A percentile compares a stretch with the other conserved stretches of the same genome.
Evolutionary conservation across 2,329 filamentous ascomycete species (phyloP).

Genomic region (Epichloe coenophiala): DNA sequence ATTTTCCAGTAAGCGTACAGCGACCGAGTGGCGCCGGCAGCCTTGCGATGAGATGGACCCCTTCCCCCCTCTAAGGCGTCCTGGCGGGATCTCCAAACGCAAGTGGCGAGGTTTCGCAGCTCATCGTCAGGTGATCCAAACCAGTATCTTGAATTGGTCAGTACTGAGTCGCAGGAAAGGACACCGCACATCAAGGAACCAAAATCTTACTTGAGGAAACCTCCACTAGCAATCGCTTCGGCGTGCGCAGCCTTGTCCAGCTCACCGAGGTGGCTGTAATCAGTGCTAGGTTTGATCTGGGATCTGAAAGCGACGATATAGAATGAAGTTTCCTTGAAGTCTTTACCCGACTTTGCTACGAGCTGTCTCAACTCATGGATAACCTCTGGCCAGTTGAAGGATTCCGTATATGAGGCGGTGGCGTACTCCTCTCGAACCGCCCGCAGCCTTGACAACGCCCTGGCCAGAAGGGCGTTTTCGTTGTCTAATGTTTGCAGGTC

Average conservation of each 20-base stretch:
- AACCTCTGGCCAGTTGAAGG: constrained; percentile 64
- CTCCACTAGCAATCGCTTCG: constrained; percentile 67
- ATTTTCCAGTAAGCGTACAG: constrained; percentile 56
- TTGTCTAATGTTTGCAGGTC: constrained; percentile 53
- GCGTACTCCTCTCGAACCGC: constrained; percentile 60
- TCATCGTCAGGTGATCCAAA: constrained; percentile 61
- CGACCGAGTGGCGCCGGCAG: constrained; percentile 48
- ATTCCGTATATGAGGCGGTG: constrained; percentile 55
- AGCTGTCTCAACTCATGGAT: constrained; percentile 44
- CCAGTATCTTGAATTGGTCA: constrained; percentile 53
- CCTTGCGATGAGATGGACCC: constrained; percentile 49
- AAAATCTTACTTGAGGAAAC: constrained; percentile 59
- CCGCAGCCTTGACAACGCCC: constrained; percentile 52
- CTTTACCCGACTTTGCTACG: constrained; percentile 25
- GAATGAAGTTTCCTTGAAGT: constrained; percentile 52
- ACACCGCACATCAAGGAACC: neutral
- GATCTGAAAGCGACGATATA: constrained; percentile 81
- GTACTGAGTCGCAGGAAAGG: neutral
- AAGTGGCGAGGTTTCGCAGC: constrained; percentile 71
- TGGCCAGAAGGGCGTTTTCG: constrained; percentile 56
- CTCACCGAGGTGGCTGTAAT: constrained; percentile 52
- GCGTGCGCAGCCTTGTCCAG: constrained; percentile 69
- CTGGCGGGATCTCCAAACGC: constrained; percentile 47
- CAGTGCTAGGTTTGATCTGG: constrained; percentile 51
- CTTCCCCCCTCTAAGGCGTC: constrained; percentile 48